Conservation (phyloP, 1,284 basidiomycete species). For the Rhodofomes roseus region DNA sequence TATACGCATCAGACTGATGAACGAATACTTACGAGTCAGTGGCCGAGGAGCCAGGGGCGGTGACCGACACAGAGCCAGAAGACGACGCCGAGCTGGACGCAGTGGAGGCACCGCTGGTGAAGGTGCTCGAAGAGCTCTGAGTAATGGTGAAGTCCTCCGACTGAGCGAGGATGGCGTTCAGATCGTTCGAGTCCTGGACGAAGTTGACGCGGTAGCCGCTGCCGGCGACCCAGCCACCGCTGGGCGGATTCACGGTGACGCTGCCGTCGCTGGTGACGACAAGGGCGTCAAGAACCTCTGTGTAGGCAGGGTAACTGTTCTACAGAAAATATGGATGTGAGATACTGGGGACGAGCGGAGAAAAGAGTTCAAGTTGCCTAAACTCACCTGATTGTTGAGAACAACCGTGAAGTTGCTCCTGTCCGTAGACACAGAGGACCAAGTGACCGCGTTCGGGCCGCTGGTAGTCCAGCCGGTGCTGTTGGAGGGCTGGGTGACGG, state of each 20-base stretch:
- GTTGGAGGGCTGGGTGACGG: constrained; percentile 50
- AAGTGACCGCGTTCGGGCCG: constrained; percentile 56
- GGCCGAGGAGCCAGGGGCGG: background rate
- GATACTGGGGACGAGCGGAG: background rate
- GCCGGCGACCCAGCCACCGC: constrained; percentile 55
- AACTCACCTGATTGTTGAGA: constrained; percentile 58
- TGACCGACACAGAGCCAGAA: constrained; percentile 1
- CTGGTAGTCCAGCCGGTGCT: constrained; percentile 53
- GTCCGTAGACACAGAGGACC: constrained; percentile 67
- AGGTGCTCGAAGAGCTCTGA: constrained; percentile 21
- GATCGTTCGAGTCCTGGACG: constrained; percentile 42
- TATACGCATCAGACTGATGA: background rate
- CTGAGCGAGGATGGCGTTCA: constrained; percentile 60
- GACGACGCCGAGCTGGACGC: constrained; percentile 6
- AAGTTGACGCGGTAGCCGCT: constrained; percentile 67
- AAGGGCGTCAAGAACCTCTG: constrained; percentile 45
- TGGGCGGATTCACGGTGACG: constrained; percentile 44
- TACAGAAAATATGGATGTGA: constrained; percentile 14
- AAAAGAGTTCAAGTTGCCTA: background rate
- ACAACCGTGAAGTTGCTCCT: constrained; percentile 63
- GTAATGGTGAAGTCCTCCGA: constrained; percentile 56
- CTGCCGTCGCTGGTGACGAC: constrained; percentile 41
- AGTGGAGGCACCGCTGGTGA: constrained; percentile 12
- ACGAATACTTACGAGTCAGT: background rate
- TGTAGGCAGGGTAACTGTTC: constrained; percentile 25